Evolutionary conservation across 371 early-diverging fungal species (phyloP).

Genomic region (Mucor irregularis): DNA sequence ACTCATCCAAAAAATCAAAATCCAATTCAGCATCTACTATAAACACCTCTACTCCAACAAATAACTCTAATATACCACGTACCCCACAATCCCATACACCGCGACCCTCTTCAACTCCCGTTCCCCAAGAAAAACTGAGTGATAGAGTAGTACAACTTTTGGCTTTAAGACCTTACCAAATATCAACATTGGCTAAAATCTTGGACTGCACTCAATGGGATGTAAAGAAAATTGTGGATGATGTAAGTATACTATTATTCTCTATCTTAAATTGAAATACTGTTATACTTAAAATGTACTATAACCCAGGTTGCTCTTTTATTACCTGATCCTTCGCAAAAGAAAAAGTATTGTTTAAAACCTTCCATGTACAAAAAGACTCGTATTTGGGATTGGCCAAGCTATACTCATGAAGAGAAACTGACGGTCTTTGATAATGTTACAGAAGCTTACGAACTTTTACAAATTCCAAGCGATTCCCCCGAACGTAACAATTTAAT

Average conservation of each 20-base stretch:
- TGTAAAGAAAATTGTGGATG: slow-evolving; percentile 9
- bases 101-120: not conserved
- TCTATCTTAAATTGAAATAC: not conserved
- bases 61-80: not conserved
- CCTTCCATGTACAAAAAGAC: slow-evolving; percentile 14
- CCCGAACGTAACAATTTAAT: not conserved
- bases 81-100: not conserved
- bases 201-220: slow-evolving; percentile 10
- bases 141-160: slow-evolving; percentile 8
- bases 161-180: slow-evolving; percentile 8
- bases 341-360: slow-evolving; percentile 19
- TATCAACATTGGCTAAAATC: slow-evolving; percentile 5
- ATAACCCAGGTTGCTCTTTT: slow-evolving; percentile 11
- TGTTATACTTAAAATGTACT: not conserved
- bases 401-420: slow-evolving; percentile 3
- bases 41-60: not conserved
- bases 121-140: not conserved
- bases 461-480: not conserved
- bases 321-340: slow-evolving; percentile 4
- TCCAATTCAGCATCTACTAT: not conserved
- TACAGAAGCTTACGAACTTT: slow-evolving; percentile 16
- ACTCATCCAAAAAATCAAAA: not conserved
- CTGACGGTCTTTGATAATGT: slow-evolving; percentile 10
- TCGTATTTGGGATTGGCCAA: slow-evolving; percentile 21
- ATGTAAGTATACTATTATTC: not conserved